phyloP scores from a whole-genome alignment of 192 early-diverging fungal genomes.

The Phycomyces nitens region DNA sequence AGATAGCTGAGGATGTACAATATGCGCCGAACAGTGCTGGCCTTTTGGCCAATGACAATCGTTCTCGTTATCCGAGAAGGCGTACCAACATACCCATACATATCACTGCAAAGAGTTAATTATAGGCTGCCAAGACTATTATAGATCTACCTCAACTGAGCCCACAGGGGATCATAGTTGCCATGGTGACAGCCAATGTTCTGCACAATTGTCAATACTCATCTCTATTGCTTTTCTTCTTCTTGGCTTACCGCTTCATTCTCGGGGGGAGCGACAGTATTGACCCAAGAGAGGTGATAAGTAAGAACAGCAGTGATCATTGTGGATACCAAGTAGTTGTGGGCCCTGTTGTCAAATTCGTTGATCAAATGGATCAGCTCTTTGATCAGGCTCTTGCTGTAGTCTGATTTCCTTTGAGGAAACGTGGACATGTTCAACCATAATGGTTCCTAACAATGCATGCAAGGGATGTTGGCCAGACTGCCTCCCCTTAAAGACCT shows the following conservation, averaged over 20 bases:
- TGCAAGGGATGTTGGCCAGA: background rate
- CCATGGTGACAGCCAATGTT: slow-evolving; percentile 26
- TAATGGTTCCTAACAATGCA: slow-evolving; percentile 33
- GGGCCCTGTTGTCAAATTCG: slow-evolving; percentile 25
- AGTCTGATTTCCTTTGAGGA: slow-evolving; percentile 29
- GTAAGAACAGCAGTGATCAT: slow-evolving; percentile 47
- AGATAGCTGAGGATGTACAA: slow-evolving; percentile 54
- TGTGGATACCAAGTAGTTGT: slow-evolving; percentile 45
- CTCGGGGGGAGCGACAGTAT: slow-evolving; percentile 47
- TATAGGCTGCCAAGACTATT: no score
- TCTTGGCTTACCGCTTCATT: slow-evolving; percentile 34
- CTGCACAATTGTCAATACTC: no score
- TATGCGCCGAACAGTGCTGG: slow-evolving; percentile 44
- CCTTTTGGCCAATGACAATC: slow-evolving; percentile 47
- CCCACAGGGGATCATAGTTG: slow-evolving; percentile 56
- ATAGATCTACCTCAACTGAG: slow-evolving; percentile 55
- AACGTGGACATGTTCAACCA: slow-evolving; percentile 48
- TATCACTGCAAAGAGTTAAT: slow-evolving; percentile 31
- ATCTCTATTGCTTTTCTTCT: no score
- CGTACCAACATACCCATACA: slow-evolving; percentile 51
- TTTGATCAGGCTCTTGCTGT: slow-evolving; percentile 29
- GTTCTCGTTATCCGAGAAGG: slow-evolving; percentile 46
- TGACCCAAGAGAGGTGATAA: slow-evolving; percentile 55
- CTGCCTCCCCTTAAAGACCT: background rate
- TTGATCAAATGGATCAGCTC: slow-evolving; percentile 34